Percentiles rank a stretch among this genome's conserved stretches.
These are phyloP conservation scores for Microbotryomycetes sp. DNA, from an alignment of 1,284 basidiomycete genomes.

Conservation along the genomic window DNA sequence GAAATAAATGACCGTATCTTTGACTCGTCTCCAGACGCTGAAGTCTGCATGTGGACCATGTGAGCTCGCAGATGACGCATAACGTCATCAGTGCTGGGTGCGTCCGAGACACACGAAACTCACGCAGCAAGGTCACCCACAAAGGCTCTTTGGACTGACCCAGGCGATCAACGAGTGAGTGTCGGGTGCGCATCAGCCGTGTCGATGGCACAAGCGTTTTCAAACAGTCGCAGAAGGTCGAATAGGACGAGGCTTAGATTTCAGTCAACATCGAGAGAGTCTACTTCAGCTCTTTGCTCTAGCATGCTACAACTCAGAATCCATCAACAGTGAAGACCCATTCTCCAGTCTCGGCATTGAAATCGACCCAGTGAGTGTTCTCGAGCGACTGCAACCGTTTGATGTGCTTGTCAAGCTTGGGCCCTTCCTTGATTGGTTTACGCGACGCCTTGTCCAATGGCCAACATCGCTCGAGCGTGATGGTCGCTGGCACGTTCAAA, in stretches of 20 bases:
- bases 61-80: too few relatives aligned
- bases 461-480: constrained; percentile 79
- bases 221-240: too few relatives aligned
- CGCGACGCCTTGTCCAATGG: constrained; percentile 84
- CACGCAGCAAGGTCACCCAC: not conserved
- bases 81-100: too few relatives aligned
- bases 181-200: not conserved
- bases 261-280: not conserved
- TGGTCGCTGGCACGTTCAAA: constrained; percentile 77
- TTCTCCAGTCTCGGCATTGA: constrained; percentile 69
- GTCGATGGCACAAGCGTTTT: too few relatives aligned
- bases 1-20: not conserved
- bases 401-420: constrained; percentile 66
- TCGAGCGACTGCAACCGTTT: constrained; percentile 78
- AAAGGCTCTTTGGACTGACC: not conserved
- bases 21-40: constrained; percentile 14
- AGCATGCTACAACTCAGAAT: constrained; percentile 49
- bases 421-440: constrained; percentile 81
- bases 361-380: constrained; percentile 77
- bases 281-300: constrained; percentile 9
- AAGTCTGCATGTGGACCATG: constrained; percentile 10
- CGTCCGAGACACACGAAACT: not conserved
- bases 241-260: too few relatives aligned
- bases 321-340: constrained; percentile 95
- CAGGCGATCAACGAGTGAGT: not conserved